Base-by-base conservation (phyloP, 768 basidiomycete genomes). In the Tulasnella sp. region DNA sequence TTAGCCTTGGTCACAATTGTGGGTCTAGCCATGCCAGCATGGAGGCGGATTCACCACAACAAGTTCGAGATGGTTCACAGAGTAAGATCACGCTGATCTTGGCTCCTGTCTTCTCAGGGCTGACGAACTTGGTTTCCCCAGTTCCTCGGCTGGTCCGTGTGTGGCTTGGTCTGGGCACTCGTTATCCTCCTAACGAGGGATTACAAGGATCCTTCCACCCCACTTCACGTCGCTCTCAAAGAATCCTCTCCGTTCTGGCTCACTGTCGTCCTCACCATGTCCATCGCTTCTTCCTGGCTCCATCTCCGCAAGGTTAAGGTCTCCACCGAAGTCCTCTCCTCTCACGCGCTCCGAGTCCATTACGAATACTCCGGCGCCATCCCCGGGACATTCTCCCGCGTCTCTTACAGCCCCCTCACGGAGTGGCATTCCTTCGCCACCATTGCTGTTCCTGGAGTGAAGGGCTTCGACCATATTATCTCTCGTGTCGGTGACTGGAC, bases 401-500 rank as follows among this genome's bases (percentile, higher is more conserved):
- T 57, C 7, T 63, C 60, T 24, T 25, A 43, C 25, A 51, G 45
- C 34, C 61, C 61, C 8, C 31, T 62, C 30, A 62, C 53, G 11
- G 61, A 62, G 51, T 62, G 61, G 61, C 61, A 62, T 43, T 62
- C 61, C 22, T 62, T 62, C 41, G 61, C 61, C 25, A 62, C 61
- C 12, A 62, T 60, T 22, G 11, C 30, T 25, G 41, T 60, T 3
- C 58, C 76, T 12, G 75, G 73, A 29, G 68, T 74, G 63, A 72
- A 70, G 48, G 78, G 77, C 0, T 82, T 76, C 65, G 82, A 80
- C 2, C 72, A 80, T 19, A 75, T 83, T 29, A 76, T 82, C 9
- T 79, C 77, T 29, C 73, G 69, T 53, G 80, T 80, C 24, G 81
- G 80, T 34, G 80, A 82, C 65, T 82, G 80, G 80, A 82, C 80